phyloP scores from a whole-genome alignment of 495 filamentous ascomycete species.

The Aspergillus nanangensis region DNA sequence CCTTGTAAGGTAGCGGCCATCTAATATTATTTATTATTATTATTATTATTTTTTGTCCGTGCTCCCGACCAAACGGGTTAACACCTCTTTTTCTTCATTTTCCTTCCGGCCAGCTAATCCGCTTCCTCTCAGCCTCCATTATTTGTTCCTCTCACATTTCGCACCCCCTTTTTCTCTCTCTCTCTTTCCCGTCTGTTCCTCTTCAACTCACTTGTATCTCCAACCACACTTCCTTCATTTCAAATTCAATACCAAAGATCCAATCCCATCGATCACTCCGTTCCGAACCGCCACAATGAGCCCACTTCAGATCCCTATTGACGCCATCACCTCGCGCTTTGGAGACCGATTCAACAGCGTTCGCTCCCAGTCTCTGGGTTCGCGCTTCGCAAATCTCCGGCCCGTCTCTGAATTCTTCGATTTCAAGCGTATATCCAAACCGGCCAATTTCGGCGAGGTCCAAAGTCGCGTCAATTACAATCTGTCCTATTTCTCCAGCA shows the following conservation, averaged over 20 bases:
- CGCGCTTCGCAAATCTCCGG: conserved; percentile 87
- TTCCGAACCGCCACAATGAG: conserved; percentile 55
- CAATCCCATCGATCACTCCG: conserved; percentile 4
- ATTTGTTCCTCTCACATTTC: conserved; percentile 9
- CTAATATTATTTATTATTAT: no score
- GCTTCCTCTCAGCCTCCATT: conserved; percentile 5
- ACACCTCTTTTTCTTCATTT: not conserved
- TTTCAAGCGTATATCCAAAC: conserved; percentile 91
- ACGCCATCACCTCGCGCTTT: conserved; percentile 84
- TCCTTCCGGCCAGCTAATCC: conserved; percentile 16
- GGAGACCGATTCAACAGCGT: conserved; percentile 72
- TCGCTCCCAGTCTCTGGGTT: conserved; percentile 67
- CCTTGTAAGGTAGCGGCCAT: not conserved
- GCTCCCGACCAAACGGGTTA: not conserved
- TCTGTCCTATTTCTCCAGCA: conserved; percentile 93
- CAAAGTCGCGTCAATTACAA: conserved; percentile 98
- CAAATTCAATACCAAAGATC: not conserved
- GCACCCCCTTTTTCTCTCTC: conserved; percentile 5
- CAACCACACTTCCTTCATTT: conserved; percentile 8
- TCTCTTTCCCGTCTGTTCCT: not conserved
- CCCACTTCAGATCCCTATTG: conserved; percentile 84
- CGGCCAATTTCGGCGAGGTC: conserved; percentile 80
- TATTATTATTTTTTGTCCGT: no score
- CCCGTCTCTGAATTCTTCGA: conserved; percentile 94
- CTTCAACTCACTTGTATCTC: not conserved